A percentile compares a stretch with the other conserved stretches of the same genome.
Conservation (phyloP, 352 stramenopile genomes). For the Globisporangium spiculum region DNA sequence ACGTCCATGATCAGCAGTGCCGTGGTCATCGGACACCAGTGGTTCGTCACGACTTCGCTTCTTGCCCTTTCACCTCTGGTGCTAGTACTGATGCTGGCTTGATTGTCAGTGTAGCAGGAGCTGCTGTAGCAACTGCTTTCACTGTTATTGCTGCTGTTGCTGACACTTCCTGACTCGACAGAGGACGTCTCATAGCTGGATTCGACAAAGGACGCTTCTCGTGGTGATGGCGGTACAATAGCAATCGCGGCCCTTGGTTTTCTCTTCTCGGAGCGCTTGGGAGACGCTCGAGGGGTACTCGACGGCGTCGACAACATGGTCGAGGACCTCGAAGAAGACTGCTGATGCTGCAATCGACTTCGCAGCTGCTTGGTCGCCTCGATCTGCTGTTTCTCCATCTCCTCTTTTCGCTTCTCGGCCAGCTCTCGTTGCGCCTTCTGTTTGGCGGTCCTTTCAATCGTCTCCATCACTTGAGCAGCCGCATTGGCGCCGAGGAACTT, state of each 20-base stretch:
- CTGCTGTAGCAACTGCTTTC: conserved; percentile 7
- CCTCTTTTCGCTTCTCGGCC: conserved; percentile 23
- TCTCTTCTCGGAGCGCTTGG: not conserved
- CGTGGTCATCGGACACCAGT: conserved; percentile 67
- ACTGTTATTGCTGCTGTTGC: not conserved
- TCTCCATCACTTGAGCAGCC: conserved; percentile 47
- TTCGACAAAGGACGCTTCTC: not conserved
- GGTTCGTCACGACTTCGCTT: conserved; percentile 22
- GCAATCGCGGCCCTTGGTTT: too few species aligned
- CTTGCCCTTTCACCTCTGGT: not conserved
- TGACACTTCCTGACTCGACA: not conserved
- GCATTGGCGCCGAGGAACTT: conserved; percentile 55
- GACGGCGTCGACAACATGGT: conserved; percentile 8
- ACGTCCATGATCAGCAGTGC: conserved; percentile 62
- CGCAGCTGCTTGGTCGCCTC: conserved; percentile 53
- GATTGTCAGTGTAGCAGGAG: conserved; percentile 13
- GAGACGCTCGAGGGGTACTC: conserved; percentile 8
- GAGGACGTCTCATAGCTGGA: conserved; percentile 9
- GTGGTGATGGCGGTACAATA: not conserved
- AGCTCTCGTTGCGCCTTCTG: conserved; percentile 24
- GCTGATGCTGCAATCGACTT: conserved; percentile 36
- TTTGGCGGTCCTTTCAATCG: conserved; percentile 32
- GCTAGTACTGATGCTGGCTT: conserved; percentile 3
- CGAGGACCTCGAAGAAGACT: conserved; percentile 1
- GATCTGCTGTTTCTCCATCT: conserved; percentile 43